Conservation (phyloP, 2,329 filamentous ascomycete genomes). For the Cladosporium sphaerospermum region DNA sequence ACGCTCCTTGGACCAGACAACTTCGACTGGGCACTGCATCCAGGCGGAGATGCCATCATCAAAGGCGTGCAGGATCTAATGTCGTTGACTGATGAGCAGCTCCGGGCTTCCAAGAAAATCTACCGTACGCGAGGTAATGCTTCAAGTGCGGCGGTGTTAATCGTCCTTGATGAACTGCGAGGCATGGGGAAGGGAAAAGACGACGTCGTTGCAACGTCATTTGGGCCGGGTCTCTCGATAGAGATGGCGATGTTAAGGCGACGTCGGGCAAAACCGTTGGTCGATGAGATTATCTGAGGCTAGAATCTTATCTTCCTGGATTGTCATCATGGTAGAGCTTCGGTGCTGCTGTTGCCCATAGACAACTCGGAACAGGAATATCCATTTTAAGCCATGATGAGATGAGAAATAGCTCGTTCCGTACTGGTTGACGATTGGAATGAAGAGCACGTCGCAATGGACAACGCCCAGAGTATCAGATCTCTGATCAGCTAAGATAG, state of each 20-base stretch:
- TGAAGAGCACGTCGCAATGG: no score
- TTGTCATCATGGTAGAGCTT: no score
- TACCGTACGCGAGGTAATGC: slow-evolving; percentile 66
- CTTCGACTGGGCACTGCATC: slow-evolving; percentile 70
- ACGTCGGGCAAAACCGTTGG: not conserved
- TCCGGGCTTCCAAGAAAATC: slow-evolving; percentile 63
- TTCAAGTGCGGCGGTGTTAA: slow-evolving; percentile 60
- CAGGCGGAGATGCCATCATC: slow-evolving; percentile 61
- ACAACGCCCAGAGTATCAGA: no score
- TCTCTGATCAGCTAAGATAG: no score
- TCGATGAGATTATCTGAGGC: no score
- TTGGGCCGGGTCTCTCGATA: slow-evolving; percentile 58
- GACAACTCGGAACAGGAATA: no score
- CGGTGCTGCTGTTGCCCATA: no score
- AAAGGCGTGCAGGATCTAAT: slow-evolving; percentile 56
- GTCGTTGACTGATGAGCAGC: slow-evolving; percentile 54
- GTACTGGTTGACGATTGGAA: no score
- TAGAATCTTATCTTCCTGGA: no score
- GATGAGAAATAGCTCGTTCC: no score
- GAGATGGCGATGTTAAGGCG: slow-evolving; percentile 9
- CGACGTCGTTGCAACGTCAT: slow-evolving; percentile 61
- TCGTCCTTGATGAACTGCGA: slow-evolving; percentile 58
- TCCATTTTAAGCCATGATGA: no score
- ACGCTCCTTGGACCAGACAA: slow-evolving; percentile 22
- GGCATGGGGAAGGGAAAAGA: slow-evolving; percentile 41